Percentiles rank a stretch among this genome's conserved stretches.
phyloP scores from a whole-genome alignment of 805 yeast genomes.

The Scheffersomyces lignosus region DNA sequence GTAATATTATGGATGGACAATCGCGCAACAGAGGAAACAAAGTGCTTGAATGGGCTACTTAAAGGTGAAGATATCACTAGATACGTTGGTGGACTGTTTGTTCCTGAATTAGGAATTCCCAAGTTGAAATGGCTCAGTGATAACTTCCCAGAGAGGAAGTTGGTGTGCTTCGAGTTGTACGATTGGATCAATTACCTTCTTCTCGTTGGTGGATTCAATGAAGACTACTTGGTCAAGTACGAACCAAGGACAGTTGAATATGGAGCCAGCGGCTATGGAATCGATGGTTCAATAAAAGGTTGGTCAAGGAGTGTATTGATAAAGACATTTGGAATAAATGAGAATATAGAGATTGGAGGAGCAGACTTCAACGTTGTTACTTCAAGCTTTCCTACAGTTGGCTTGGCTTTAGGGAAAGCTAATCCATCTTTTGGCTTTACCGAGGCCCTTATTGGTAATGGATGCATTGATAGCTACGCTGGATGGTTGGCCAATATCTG shows the following conservation, averaged over 20 bases:
- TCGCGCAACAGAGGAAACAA: constrained; percentile 37
- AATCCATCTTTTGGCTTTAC: background rate
- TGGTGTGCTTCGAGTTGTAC: constrained; percentile 51
- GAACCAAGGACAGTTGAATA: background rate
- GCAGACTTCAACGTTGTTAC: constrained; percentile 15
- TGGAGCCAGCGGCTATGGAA: constrained; percentile 23
- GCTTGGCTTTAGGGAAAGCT: constrained; percentile 18
- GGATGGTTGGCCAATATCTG: constrained; percentile 46
- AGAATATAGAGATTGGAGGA: constrained; percentile 27
- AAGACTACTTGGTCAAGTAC: background rate
- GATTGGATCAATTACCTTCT: constrained; percentile 43
- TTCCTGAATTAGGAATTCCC: constrained; percentile 61
- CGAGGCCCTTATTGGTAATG: constrained; percentile 33
- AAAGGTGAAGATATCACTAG: constrained; percentile 16
- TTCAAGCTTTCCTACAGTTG: constrained; percentile 18
- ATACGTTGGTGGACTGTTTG: constrained; percentile 43
- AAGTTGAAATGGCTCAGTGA: constrained; percentile 44
- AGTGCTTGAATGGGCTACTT: constrained; percentile 24
- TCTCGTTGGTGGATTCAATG: constrained; percentile 21
- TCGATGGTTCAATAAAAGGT: constrained; percentile 61
- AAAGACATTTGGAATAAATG: constrained; percentile 14
- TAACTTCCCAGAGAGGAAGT: constrained; percentile 13
- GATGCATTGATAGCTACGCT: constrained; percentile 62
- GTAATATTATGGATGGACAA: constrained; percentile 64
- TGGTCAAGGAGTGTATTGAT: constrained; percentile 38